These are phyloP conservation scores for Alternaria sp. DNA, from an alignment of 2,329 filamentous ascomycete genomes.

Conservation along the genomic window DNA sequence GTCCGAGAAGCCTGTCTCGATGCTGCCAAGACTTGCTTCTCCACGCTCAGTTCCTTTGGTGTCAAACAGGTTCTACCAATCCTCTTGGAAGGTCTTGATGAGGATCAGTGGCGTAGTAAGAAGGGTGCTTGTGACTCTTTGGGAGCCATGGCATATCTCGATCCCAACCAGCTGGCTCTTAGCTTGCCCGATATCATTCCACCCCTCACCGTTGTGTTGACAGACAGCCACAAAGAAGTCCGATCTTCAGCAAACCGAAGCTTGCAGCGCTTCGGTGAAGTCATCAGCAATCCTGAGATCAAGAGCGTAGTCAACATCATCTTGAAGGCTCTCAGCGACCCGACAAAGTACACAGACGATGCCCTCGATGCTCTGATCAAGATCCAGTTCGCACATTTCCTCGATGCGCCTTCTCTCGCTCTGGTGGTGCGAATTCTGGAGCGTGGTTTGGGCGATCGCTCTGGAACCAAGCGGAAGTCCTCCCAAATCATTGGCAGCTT, in stretches of 20 bases:
- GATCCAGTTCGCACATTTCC: slow-evolving; percentile 96
- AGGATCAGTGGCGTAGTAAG: slow-evolving; percentile 97
- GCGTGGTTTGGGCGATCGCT: slow-evolving; percentile 87
- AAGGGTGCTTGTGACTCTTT: slow-evolving; percentile 96
- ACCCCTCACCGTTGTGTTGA: slow-evolving; percentile 89
- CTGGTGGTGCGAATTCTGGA: slow-evolving; percentile 95
- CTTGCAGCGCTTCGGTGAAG: slow-evolving; percentile 96
- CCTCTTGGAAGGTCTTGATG: slow-evolving; percentile 88
- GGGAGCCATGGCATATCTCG: slow-evolving; percentile 97
- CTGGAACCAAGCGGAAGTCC: slow-evolving; percentile 93
- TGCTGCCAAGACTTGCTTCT: slow-evolving; percentile 92
- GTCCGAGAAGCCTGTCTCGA: slow-evolving; percentile 93
- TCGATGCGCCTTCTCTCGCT: slow-evolving; percentile 95
- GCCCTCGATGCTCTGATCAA: slow-evolving; percentile 94
- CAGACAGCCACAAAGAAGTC: slow-evolving; percentile 98
- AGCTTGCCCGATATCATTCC: slow-evolving; percentile 97
- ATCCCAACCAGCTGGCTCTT: slow-evolving; percentile 89
- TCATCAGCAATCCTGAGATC: slow-evolving; percentile 97
- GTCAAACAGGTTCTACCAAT: slow-evolving; percentile 94
- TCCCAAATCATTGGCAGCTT: slow-evolving; percentile 97
- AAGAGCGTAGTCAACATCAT: slow-evolving; percentile 90
- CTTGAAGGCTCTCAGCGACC: slow-evolving; percentile 94
- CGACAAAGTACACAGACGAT: slow-evolving; percentile 95
- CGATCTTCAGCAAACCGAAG: slow-evolving; percentile 90
- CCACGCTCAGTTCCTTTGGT: slow-evolving; percentile 90